Percentiles rank a stretch among this genome's conserved stretches.
These are phyloP conservation scores for Termitomyces sp. DNA, from an alignment of 768 basidiomycete genomes.

Conservation along the genomic window DNA sequence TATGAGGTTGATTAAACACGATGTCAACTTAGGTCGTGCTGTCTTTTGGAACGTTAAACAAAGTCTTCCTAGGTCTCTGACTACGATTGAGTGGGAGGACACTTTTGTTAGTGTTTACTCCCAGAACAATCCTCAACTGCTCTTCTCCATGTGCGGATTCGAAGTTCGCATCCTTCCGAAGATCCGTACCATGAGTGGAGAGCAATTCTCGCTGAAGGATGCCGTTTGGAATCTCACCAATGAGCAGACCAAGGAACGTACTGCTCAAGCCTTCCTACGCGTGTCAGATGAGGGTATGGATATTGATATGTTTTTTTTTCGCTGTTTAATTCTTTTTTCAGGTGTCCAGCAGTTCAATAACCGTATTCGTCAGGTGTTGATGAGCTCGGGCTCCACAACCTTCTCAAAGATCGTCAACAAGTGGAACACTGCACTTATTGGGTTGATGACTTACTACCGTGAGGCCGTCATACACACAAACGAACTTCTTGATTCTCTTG, in stretches of 20 bases:
- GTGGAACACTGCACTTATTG: conserved; percentile 95
- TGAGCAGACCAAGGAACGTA: conserved; percentile 95
- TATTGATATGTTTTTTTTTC: not conserved
- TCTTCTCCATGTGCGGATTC: conserved; percentile 99
- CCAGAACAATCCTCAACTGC: conserved; percentile 93
- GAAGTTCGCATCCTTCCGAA: conserved; percentile 97
- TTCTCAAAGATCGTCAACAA: conserved; percentile 99
- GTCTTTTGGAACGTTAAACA: conserved; percentile 99
- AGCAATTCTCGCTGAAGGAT: conserved; percentile 96
- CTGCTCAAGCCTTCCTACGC: conserved; percentile 95
- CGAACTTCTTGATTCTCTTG: conserved; percentile 91
- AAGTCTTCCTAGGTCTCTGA: conserved; percentile 89
- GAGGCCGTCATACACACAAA: conserved; percentile 98
- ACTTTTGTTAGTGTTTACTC: conserved; percentile 97
- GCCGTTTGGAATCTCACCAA: conserved; percentile 97
- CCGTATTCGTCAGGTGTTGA: conserved; percentile 91
- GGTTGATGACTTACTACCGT: conserved; percentile 96
- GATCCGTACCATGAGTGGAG: conserved; percentile 91
- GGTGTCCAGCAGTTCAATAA: conserved; percentile 98
- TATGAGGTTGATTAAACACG: conserved; percentile 99
- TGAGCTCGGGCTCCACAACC: conserved; percentile 98
- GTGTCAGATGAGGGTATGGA: conserved; percentile 87
- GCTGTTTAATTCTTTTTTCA: conserved; percentile 23
- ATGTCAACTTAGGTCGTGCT: conserved; percentile 96
- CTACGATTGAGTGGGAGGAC: conserved; percentile 99